Evolutionary conservation across 306 rosid species (phyloP).

Genomic region (Cicer bijugum): DNA sequence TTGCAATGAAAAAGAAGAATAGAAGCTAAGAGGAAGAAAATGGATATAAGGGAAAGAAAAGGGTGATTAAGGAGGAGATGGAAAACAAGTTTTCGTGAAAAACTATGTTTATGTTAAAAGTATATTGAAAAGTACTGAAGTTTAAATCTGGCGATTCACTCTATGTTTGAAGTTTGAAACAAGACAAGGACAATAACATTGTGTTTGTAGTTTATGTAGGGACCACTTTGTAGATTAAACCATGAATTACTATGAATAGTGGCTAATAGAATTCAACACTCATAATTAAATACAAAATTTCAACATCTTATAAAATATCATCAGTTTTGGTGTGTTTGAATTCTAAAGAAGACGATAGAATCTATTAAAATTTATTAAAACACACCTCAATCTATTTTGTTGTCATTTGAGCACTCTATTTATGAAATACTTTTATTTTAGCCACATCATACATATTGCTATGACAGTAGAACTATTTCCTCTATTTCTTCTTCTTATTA

Average conservation of each 20-base stretch:
- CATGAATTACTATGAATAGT: background rate
- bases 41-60: conserved; percentile 44
- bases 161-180: conserved; percentile 45
- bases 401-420: too few relatives aligned
- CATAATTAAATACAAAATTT: too few relatives aligned
- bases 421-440: too few relatives aligned
- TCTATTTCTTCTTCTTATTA: too few relatives aligned
- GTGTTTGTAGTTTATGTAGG: background rate
- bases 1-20: background rate
- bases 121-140: background rate
- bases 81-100: conserved; percentile 63
- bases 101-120: conserved; percentile 51
- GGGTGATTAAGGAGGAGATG: conserved; percentile 64
- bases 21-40: conserved; percentile 15
- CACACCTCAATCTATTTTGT: too few relatives aligned
- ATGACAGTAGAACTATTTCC: too few relatives aligned
- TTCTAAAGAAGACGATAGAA: too few relatives aligned
- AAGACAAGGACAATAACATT: background rate
- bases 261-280: too few relatives aligned
- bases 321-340: too few relatives aligned
- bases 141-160: conserved; percentile 64
- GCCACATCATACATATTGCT: too few relatives aligned
- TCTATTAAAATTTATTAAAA: too few relatives aligned
- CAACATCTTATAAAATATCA: too few relatives aligned
- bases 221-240: conserved; percentile 42